Conservation (phyloP, 2,329 filamentous ascomycete species). For the Colletotrichum somersetense region DNA sequence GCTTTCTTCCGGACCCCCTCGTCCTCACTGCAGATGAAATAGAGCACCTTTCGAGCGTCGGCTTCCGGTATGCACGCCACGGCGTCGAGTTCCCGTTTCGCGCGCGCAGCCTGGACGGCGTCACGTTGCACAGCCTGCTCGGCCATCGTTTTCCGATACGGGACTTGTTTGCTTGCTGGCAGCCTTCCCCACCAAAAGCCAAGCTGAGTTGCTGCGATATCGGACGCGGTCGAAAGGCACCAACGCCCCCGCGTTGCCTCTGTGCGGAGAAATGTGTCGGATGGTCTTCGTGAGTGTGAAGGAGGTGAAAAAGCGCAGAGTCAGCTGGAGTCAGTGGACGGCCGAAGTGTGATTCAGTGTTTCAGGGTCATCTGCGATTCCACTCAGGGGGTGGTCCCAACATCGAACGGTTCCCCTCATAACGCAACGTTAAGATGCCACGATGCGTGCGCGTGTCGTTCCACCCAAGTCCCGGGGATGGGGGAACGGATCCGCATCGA, state of each 20-base stretch:
- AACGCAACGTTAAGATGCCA: not conserved
- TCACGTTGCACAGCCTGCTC: not conserved
- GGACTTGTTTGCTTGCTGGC: not conserved
- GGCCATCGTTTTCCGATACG: not conserved
- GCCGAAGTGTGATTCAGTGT: not conserved
- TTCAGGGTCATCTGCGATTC: not conserved
- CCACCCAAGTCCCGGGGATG: not conserved
- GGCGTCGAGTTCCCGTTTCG: constrained; percentile 1
- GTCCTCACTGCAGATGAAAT: constrained; percentile 5
- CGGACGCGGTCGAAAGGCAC: not conserved
- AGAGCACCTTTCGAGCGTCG: constrained; percentile 14
- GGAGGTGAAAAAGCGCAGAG: not conserved
- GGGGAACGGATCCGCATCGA: not conserved
- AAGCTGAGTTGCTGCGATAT: not conserved
- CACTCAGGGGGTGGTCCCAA: not conserved
- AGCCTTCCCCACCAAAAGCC: too few species aligned
- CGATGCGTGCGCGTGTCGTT: not conserved
- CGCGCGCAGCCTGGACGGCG: not conserved
- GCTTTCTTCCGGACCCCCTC: not conserved
- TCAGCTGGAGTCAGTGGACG: not conserved
- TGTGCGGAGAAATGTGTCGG: not conserved
- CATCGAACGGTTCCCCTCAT: not conserved
- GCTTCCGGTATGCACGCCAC: constrained; percentile 14
- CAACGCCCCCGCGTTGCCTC: not conserved
- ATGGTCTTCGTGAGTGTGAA: not conserved